Conservation (phyloP, 148 eudicot species). For the Spergularia marina region DNA sequence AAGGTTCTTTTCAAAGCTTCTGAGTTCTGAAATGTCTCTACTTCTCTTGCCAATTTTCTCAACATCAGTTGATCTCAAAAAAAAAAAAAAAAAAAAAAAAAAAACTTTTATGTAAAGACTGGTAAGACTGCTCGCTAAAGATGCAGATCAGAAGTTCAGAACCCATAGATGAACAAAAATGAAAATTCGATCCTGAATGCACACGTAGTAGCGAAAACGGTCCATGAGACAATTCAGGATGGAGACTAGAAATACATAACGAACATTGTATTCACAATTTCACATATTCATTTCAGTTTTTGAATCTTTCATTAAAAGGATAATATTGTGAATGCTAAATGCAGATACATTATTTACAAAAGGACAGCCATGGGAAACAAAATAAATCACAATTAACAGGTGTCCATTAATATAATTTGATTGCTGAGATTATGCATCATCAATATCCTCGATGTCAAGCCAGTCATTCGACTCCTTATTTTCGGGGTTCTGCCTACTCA, state of each 20-base stretch:
- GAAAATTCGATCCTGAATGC: background rate
- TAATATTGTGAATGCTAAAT: background rate
- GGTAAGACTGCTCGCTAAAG: no score
- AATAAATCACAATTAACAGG: slow-evolving; percentile 5
- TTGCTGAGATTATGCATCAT: slow-evolving; percentile 36
- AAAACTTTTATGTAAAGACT: no score
- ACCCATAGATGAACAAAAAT: no score
- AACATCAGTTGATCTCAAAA: no score
- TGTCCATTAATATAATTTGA: background rate
- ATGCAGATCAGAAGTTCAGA: no score
- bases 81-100: no score
- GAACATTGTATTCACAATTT: slow-evolving; percentile 22
- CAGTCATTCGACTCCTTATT: slow-evolving; percentile 41
- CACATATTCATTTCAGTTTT: slow-evolving; percentile 11
- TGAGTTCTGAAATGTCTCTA: no score
- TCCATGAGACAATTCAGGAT: background rate
- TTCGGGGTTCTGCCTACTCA: no score
- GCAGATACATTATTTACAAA: slow-evolving; percentile 30
- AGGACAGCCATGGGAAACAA: slow-evolving; percentile 4
- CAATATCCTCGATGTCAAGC: slow-evolving; percentile 60
- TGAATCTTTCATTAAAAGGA: slow-evolving; percentile 4
- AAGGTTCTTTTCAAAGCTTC: background rate
- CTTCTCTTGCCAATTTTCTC: no score
- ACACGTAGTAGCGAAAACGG: background rate
- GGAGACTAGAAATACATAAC: background rate